Conservation (phyloP, 345 rosid species). For the Brassica rapa region DNA sequence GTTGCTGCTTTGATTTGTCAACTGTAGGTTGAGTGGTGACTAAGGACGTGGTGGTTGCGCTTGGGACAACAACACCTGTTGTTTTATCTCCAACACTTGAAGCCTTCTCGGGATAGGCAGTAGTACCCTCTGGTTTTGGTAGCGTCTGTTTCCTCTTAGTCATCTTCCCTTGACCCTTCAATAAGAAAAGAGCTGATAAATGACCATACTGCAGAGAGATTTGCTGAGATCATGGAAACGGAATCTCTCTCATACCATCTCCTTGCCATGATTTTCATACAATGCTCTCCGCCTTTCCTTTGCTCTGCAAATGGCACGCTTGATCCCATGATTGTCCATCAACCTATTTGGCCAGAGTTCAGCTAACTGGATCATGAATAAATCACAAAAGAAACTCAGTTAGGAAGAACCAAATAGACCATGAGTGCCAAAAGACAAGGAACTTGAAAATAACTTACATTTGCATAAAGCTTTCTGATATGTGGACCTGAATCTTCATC, state of each 20-base stretch:
- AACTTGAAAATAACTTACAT: conserved; percentile 47
- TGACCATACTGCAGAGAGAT: background rate
- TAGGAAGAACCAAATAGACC: conserved; percentile 10
- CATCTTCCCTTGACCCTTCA: conserved; percentile 54
- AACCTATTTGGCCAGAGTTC: conserved; percentile 79
- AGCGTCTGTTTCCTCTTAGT: conserved; percentile 59
- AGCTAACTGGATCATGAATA: conserved; percentile 66
- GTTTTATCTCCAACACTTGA: conserved; percentile 40
- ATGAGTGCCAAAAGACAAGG: too few relatives aligned
- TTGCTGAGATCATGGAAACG: background rate
- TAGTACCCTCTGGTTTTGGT: conserved; percentile 48
- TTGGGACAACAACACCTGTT: conserved; percentile 41
- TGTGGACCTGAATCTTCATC: conserved; percentile 88
- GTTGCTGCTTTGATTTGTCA: conserved; percentile 46
- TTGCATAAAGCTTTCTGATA: conserved; percentile 79
- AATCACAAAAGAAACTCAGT: conserved; percentile 31
- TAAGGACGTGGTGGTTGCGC: conserved; percentile 42
- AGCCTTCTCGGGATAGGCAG: conserved; percentile 46
- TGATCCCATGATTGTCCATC: conserved; percentile 92
- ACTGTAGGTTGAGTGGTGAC: conserved; percentile 18
- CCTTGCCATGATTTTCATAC: conserved; percentile 23
- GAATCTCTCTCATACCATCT: conserved; percentile 26
- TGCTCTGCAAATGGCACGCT: conserved; percentile 79
- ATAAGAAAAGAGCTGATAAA: background rate
- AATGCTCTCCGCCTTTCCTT: conserved; percentile 61